Evolutionary conservation across 2,329 filamentous ascomycete species (phyloP).

Genomic region (Westerdykella aurantiaca): DNA sequence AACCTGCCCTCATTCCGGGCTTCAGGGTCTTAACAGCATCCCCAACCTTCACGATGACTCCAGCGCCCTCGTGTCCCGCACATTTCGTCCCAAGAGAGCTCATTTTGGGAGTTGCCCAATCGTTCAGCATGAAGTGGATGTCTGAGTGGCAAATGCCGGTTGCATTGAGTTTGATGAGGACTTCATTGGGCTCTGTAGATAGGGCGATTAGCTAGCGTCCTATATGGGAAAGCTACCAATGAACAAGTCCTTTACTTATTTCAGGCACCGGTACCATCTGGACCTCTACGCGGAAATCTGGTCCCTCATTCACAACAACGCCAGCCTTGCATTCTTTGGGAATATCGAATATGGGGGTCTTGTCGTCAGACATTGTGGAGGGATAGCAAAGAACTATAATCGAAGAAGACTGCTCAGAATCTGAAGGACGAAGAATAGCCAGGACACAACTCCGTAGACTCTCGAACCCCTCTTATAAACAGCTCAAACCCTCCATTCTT

Average conservation of each 20-base stretch:
- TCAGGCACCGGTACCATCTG: conserved; percentile 41
- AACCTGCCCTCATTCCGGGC: conserved; percentile 30
- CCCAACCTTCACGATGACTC: conserved; percentile 53
- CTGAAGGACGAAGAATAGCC: no score
- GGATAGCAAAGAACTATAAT: no score
- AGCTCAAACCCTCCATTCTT: no score
- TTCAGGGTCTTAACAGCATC: conserved; percentile 48
- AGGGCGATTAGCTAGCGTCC: neutral
- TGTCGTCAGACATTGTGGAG: conserved; percentile 19
- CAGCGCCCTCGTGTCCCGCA: conserved; percentile 53
- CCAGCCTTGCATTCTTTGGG: conserved; percentile 49
- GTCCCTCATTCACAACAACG: conserved; percentile 44
- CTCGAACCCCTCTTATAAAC: no score
- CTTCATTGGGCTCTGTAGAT: conserved; percentile 42
- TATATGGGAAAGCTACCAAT: neutral
- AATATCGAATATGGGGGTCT: conserved; percentile 34
- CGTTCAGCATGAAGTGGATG: conserved; percentile 53
- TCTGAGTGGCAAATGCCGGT: conserved; percentile 53
- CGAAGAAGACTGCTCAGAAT: no score
- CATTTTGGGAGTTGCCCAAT: conserved; percentile 43
- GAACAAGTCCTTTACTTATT: conserved; percentile 28
- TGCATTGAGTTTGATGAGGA: conserved; percentile 49
- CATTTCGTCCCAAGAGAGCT: conserved; percentile 40
- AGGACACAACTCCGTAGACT: no score
- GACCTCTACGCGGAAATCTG: conserved; percentile 40